Conservation (phyloP, 345 rosid genomes). For the Laguncularia racemosa region DNA sequence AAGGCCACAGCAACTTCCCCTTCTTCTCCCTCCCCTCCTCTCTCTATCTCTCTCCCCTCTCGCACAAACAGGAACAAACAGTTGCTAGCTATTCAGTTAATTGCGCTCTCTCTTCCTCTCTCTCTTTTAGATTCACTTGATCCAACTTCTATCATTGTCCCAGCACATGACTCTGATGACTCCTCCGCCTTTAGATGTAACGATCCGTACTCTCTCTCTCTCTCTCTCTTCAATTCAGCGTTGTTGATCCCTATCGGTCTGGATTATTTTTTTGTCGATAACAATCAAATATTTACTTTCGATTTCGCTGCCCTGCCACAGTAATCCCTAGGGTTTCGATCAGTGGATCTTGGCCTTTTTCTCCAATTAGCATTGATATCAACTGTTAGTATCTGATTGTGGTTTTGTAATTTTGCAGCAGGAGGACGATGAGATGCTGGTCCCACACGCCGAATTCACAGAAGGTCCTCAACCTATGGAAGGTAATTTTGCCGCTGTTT, state of each 20-base stretch:
- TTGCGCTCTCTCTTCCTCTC: constrained; percentile 7
- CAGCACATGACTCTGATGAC: constrained; percentile 49
- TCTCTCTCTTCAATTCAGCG: not conserved
- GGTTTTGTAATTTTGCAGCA: constrained; percentile 27
- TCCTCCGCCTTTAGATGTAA: constrained; percentile 46
- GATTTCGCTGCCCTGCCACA: not conserved
- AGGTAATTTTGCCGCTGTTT: constrained; percentile 19
- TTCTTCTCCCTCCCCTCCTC: not conserved
- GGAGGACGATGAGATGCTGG: constrained; percentile 63
- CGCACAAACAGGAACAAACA: not conserved
- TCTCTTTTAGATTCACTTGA: constrained; percentile 15
- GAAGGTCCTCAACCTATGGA: constrained; percentile 63
- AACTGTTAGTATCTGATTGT: constrained; percentile 6
- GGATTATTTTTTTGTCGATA: not conserved
- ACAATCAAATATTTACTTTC: constrained; percentile 1
- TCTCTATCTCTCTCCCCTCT: not conserved
- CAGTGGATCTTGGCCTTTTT: constrained; percentile 29
- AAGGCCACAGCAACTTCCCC: constrained; percentile 9
- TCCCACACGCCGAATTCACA: constrained; percentile 42
- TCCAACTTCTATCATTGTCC: constrained; percentile 13
- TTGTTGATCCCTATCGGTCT: not conserved
- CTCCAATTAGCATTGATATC: not conserved
- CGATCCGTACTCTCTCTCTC: constrained; percentile 4
- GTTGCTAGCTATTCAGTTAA: not conserved
- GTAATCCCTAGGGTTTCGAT: constrained; percentile 26